Evolutionary conservation across 2,329 filamentous ascomycete genomes (phyloP).

Genomic region (Thielaviopsis punctulata): DNA sequence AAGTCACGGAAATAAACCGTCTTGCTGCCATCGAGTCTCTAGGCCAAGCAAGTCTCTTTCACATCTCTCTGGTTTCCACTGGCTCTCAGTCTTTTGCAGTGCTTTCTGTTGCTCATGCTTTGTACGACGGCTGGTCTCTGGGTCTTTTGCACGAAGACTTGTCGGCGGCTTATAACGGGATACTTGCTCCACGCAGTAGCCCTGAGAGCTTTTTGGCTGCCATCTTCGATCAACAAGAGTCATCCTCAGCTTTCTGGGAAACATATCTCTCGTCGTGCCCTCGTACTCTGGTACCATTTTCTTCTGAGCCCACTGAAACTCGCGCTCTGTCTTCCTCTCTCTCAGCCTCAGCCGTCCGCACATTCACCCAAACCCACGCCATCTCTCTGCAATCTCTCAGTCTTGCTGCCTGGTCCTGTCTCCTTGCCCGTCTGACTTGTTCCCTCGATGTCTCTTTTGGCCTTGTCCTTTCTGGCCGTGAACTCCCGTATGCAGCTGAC

Average conservation of each 20-base stretch:
- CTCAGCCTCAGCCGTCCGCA: slow-evolving; percentile 21
- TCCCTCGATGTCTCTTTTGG: slow-evolving; percentile 68
- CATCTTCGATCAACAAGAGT: slow-evolving; percentile 13
- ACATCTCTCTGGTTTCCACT: slow-evolving; percentile 26
- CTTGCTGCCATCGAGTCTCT: slow-evolving; percentile 20
- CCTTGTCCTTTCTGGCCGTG: slow-evolving; percentile 69
- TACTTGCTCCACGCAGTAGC: slow-evolving; percentile 24
- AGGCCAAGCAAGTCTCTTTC: slow-evolving; percentile 27
- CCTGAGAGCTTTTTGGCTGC: slow-evolving; percentile 19
- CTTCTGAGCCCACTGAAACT: neutral
- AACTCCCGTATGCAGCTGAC: slow-evolving; percentile 47
- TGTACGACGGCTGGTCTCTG: slow-evolving; percentile 83
- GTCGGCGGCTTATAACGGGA: slow-evolving; percentile 39
- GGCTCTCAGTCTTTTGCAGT: slow-evolving; percentile 27
- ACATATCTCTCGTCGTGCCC: slow-evolving; percentile 35
- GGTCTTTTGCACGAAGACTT: slow-evolving; percentile 57
- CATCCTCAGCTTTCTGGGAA: slow-evolving; percentile 46
- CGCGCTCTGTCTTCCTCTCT: slow-evolving; percentile 18
- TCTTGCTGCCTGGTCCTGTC: slow-evolving; percentile 50
- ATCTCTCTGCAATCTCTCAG: slow-evolving; percentile 8
- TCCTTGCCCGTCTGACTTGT: slow-evolving; percentile 44
- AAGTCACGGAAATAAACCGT: slow-evolving; percentile 22
- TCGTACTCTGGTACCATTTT: neutral
- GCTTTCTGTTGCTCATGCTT: slow-evolving; percentile 65
- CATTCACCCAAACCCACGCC: neutral